Evolutionary conservation across 306 rosid species (phyloP), one percentile per base, ranked within the genome.

Genomic region (Oxytropis ochrocephala): DNA sequence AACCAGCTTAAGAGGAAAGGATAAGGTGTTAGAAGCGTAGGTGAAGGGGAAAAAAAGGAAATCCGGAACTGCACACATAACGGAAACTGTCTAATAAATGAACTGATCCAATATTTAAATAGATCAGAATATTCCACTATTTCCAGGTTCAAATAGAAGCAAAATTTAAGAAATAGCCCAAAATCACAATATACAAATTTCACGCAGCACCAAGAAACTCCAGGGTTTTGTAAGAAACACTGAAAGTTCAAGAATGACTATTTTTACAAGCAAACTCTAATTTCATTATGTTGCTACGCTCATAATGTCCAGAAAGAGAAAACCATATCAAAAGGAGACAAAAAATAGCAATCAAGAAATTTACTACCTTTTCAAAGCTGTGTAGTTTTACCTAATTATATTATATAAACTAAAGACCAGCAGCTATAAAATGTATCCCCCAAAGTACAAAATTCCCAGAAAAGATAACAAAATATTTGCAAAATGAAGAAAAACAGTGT

Each of bases 1-100:
- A 75, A 94, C 68, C 86, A 94, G 87, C 73, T 88, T 94, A 65
- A 94, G 85, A 47, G n/a, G n/a, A n/a, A n/a, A n/a, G 64, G 64
- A 69, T 11, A 78, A 75, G 21, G 64, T 50, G 67, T 44, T 48
- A 65, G 63, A 42, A 39, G 9, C 42, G 17, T 58, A 46, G 60
- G 38, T 38, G 17, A 10, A 51, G 29, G 2, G 29, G 3, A 21
- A 52, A 67, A n/a, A 38, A 60, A 29, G 13, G 5, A 4, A 4
- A n/a, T 21, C 18, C 9, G 5, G 21, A 33, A 58, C 54, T 49
- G 17, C 63, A 49, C 13, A 21, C 52, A 72, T 50, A 69, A 69
- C 43, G 11, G 17, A 18, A 51, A 21, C 56, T 41, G 55, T 13
- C 65, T 11, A 41, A 64, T 21, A 46, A 78, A 42, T 44, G 59